phyloP scores from a whole-genome alignment of 2,329 filamentous ascomycete species.

The Aureobasidium lini region DNA sequence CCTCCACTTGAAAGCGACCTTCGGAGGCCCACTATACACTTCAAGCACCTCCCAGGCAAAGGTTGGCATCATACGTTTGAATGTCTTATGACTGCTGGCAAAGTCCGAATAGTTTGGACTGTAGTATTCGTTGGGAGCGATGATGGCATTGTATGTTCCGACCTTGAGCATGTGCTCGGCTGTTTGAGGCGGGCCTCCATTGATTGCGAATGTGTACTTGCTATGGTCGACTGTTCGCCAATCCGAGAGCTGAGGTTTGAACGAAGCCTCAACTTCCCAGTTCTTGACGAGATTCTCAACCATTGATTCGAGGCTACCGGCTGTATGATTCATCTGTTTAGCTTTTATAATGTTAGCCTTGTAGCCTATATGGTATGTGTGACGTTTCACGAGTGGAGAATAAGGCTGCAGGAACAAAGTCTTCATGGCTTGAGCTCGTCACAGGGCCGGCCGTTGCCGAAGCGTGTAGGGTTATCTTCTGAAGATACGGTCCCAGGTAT shows the following conservation, averaged over 20 bases:
- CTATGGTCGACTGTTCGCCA: conserved; percentile 58
- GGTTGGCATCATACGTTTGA: conserved; percentile 65
- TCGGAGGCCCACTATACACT: conserved; percentile 58
- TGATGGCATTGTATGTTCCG: conserved; percentile 63
- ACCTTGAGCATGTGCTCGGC: conserved; percentile 59
- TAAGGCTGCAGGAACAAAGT: background rate
- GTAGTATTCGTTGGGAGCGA: conserved; percentile 57
- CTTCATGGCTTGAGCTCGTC: background rate
- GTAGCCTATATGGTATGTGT: background rate
- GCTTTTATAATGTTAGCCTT: conserved; percentile 34
- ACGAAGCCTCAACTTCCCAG: conserved; percentile 65
- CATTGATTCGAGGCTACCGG: conserved; percentile 50
- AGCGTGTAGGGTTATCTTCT: background rate
- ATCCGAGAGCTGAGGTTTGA: conserved; percentile 54
- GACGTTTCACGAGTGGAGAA: background rate
- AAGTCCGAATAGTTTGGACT: conserved; percentile 56
- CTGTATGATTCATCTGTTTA: conserved; percentile 48
- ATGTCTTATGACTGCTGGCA: conserved; percentile 58
- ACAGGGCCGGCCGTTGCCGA: background rate
- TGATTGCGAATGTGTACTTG: conserved; percentile 57
- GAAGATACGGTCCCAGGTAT: background rate
- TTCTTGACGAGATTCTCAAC: conserved; percentile 67
- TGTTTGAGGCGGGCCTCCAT: conserved; percentile 49
- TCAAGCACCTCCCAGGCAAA: conserved; percentile 66
- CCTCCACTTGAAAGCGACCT: conserved; percentile 57